Evolutionary conservation across 345 rosid species (phyloP), one percentile per base, ranked within the genome.

Genomic region (Cardamine chenopodiifolia): DNA sequence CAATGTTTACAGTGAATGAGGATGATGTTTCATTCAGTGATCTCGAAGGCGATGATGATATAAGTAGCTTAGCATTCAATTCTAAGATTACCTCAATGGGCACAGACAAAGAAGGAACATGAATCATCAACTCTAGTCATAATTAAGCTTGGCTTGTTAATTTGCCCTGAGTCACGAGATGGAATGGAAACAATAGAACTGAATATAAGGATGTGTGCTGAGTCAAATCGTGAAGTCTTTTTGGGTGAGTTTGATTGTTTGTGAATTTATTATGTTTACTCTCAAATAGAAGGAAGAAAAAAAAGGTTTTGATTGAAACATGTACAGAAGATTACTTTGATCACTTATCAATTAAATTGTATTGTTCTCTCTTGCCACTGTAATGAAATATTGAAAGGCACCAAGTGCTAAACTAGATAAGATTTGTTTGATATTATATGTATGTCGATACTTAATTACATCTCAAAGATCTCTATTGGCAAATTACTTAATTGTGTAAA

Each of bases 11-110:
- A 35, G 96, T 62, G 66, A 88, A 92, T 71, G 98, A 90, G 1
- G 98, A 92, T 68, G 99, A 92, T 63, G 94, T 92, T n/a, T 92
- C 98, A 4, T 95, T 92, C 68, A 92, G 99, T 78, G 99, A 95
- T 82, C 94, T 95, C 0, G 98, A 95, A 86, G 97, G 92, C 2
- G 98, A 92, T 47, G 97, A 90, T 52, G 93, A 79, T 62, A 73
- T 79, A 55, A 73, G 82, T 48, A 53, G 78, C 75, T 50, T 79
- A 67, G 78, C 82, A 8, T 78, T 79, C 65, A 79, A 79, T 65
- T 79, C 78, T 62, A 78, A 72, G 54, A 32, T 0, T 31, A 61
- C 14, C n/a, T 14, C 63, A 29, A 66, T 71, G 31, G 42, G 37
- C 13, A 29, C 42, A 49, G 62, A 71, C 18, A 20, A 42, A 50